A percentile compares a stretch with the other conserved stretches of the same genome.
phyloP scores from a whole-genome alignment of 2,329 filamentous ascomycete species.

The Laburnicola sp. region DNA sequence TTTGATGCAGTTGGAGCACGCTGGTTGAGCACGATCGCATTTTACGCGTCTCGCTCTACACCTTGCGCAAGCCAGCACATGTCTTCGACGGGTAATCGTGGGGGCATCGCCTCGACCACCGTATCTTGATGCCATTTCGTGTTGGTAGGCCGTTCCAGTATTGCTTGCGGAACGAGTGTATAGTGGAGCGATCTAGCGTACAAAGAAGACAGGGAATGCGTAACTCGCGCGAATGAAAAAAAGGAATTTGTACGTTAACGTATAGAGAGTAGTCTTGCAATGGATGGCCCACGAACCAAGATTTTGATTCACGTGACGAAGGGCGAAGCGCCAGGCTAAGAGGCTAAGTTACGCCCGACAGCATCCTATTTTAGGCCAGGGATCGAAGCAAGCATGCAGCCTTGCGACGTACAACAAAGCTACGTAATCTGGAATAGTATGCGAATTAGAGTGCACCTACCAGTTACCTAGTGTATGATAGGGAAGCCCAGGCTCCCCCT shows the following conservation, averaged over 20 bases:
- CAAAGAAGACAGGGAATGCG: not conserved
- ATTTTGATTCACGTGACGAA: slow-evolving; percentile 9
- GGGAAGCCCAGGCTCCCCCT: slow-evolving; percentile 2
- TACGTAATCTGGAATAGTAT: slow-evolving; percentile 3
- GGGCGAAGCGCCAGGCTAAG: slow-evolving; percentile 10
- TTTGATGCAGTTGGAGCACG: slow-evolving; percentile 28
- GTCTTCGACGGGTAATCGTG: slow-evolving; percentile 26
- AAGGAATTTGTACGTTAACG: slow-evolving; percentile 12
- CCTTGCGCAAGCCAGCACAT: slow-evolving; percentile 25
- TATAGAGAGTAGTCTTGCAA: slow-evolving; percentile 6
- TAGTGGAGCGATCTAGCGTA: slow-evolving; percentile 4
- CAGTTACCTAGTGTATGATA: slow-evolving; percentile 11
- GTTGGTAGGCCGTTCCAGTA: not conserved
- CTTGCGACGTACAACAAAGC: slow-evolving; percentile 9
- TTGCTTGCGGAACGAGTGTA: not conserved
- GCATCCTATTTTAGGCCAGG: slow-evolving; percentile 13
- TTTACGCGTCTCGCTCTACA: slow-evolving; percentile 28
- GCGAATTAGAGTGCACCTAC: slow-evolving; percentile 8
- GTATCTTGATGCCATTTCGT: slow-evolving; percentile 16
- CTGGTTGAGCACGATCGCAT: slow-evolving; percentile 27
- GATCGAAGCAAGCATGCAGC: slow-evolving; percentile 7
- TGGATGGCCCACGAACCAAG: slow-evolving; percentile 2
- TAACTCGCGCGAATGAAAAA: slow-evolving; percentile 9
- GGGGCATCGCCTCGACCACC: slow-evolving; percentile 22
- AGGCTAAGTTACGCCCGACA: slow-evolving; percentile 15